Evolutionary conservation across 106 monocot species (phyloP).

Genomic region (Hemerocallis citrina): DNA sequence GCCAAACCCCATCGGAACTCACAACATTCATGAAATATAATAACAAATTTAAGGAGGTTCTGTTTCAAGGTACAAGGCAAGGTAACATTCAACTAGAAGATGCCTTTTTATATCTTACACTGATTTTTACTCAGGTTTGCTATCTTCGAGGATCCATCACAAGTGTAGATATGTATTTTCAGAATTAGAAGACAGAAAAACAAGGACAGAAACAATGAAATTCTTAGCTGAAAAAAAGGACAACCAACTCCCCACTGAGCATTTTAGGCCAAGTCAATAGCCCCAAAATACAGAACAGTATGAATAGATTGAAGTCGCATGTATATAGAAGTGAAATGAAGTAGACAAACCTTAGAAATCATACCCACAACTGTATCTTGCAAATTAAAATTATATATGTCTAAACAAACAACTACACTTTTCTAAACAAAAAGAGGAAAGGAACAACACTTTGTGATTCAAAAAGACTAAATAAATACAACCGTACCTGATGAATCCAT

Average conservation of each 20-base stretch:
- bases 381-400: not conserved
- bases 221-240: not conserved
- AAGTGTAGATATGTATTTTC: too few relatives aligned
- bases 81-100: too few relatives aligned
- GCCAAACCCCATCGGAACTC: too few relatives aligned
- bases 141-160: too few relatives aligned
- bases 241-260: not conserved
- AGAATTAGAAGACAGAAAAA: too few relatives aligned
- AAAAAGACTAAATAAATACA: not conserved
- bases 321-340: not conserved
- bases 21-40: too few relatives aligned
- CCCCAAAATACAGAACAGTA: not conserved
- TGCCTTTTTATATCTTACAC: too few relatives aligned
- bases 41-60: too few relatives aligned
- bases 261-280: not conserved
- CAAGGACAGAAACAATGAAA: not conserved
- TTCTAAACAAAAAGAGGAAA: not conserved
- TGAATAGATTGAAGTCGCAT: not conserved
- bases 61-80: too few relatives aligned
- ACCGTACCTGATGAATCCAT: constrained; percentile 39
- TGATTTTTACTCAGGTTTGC: too few relatives aligned
- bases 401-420: not conserved
- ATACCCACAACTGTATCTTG: not conserved
- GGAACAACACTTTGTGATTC: not conserved
- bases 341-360: not conserved